A percentile compares a stretch with the other conserved stretches of the same genome.
Evolutionary conservation across 2,329 filamentous ascomycete species (phyloP).

Genomic region (Coleophoma eucalyptorum): DNA sequence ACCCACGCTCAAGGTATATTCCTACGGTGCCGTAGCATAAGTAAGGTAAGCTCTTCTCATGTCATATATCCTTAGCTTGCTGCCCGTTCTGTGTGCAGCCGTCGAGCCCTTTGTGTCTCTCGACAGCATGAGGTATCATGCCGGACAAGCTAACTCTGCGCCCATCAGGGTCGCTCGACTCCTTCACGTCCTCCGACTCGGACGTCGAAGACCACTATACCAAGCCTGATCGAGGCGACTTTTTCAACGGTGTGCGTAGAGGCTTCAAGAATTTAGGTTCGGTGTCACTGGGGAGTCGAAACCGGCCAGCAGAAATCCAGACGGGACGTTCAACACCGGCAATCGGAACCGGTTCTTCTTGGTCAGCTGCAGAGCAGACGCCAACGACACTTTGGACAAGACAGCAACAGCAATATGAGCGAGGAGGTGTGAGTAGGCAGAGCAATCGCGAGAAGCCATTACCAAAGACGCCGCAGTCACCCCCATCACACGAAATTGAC

Average conservation of each 20-base stretch:
- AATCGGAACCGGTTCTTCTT: conserved; percentile 7
- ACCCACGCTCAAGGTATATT: not conserved
- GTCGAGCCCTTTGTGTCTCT: not conserved
- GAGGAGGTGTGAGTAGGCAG: conserved; percentile 5
- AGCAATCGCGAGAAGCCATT: conserved; percentile 23
- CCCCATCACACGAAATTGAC: conserved; percentile 8
- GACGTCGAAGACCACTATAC: conserved; percentile 14
- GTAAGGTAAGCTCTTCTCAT: not conserved
- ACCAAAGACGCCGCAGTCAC: conserved; percentile 22
- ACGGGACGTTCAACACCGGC: conserved; percentile 10
- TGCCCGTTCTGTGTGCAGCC: not conserved
- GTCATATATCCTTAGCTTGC: not conserved
- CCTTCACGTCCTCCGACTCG: conserved; percentile 17
- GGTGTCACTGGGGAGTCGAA: conserved; percentile 16
- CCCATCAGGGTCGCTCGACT: conserved; percentile 21
- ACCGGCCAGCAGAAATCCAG: conserved; percentile 17
- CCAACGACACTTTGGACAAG: conserved; percentile 7
- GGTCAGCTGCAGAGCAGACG: conserved; percentile 4
- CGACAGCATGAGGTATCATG: conserved; percentile 24
- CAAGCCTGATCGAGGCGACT: conserved; percentile 14
- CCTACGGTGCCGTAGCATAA: not conserved
- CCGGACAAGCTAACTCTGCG: conserved; percentile 25
- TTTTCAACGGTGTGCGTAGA: conserved; percentile 24
- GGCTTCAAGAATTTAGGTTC: conserved; percentile 26
- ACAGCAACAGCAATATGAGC: conserved; percentile 18